Percentiles rank a stretch among this genome's conserved stretches.
Evolutionary conservation across 2,329 filamentous ascomycete genomes (phyloP).

Genomic region (Fusarium sp.): DNA sequence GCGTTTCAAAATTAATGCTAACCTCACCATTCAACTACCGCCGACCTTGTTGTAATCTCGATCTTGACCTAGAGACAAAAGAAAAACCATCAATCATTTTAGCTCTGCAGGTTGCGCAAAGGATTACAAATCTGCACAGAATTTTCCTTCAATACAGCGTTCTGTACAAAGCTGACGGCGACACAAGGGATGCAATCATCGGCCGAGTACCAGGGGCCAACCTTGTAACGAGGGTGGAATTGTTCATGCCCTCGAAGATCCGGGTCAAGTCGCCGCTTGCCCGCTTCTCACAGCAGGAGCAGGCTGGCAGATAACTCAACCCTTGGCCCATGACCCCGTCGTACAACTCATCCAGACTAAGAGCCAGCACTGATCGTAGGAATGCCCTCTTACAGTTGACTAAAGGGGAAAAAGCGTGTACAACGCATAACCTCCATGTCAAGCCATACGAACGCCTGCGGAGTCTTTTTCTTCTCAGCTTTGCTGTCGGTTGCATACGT

Average conservation of each 20-base stretch:
- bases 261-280: constrained; percentile 10
- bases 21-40: constrained; percentile 25
- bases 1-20: constrained; percentile 23
- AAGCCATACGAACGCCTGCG: constrained; percentile 22
- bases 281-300: constrained; percentile 11
- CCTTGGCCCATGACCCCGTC: constrained; percentile 8
- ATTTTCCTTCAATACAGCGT: background rate
- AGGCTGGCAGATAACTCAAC: background rate
- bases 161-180: background rate
- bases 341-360: constrained; percentile 21
- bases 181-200: constrained; percentile 27
- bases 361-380: constrained; percentile 17
- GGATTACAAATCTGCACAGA: background rate
- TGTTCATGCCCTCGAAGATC: constrained; percentile 22
- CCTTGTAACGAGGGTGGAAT: constrained; percentile 19
- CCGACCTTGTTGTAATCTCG: constrained; percentile 21
- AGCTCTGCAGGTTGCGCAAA: constrained; percentile 10
- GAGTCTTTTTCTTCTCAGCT: constrained; percentile 17
- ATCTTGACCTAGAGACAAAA: background rate
- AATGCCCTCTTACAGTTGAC: constrained; percentile 21
- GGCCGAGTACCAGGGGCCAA: constrained; percentile 14
- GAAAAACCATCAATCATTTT: background rate
- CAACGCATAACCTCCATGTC: constrained; percentile 21
- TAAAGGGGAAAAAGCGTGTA: constrained; percentile 1
- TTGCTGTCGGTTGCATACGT: constrained; percentile 27